Percentiles rank a stretch among this genome's conserved stretches.
These are phyloP conservation scores for Panellus pusillus DNA, from an alignment of 768 basidiomycete species.

Conservation along the genomic window DNA sequence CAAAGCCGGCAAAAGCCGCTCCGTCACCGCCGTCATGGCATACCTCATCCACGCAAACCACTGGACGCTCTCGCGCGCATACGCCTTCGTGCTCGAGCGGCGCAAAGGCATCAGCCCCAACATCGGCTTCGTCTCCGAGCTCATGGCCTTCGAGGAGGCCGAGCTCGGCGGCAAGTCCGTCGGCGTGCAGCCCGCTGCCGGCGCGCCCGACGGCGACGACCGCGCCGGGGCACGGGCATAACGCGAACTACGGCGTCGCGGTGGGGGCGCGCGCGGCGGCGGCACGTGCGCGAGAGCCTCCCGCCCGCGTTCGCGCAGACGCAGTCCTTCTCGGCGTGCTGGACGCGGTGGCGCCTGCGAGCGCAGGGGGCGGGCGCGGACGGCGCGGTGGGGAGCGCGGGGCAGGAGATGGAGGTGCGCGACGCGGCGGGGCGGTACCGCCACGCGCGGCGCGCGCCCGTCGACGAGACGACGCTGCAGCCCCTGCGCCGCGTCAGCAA, in stretches of 20 bases:
- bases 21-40: conserved; percentile 94
- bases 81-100: conserved; percentile 87
- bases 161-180: conserved; percentile 78
- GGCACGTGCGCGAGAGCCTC: conserved; percentile 73
- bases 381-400: conserved; percentile 59
- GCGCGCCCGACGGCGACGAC: conserved; percentile 24
- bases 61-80: conserved; percentile 92
- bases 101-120: conserved; percentile 95
- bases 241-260: conserved; percentile 42
- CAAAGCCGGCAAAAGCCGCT: conserved; percentile 93
- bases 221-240: conserved; percentile 24
- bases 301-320: conserved; percentile 49
- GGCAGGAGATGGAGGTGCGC: conserved; percentile 87
- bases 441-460: conserved; percentile 84
- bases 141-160: conserved; percentile 95
- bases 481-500: conserved; percentile 90
- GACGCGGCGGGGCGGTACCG: conserved; percentile 82
- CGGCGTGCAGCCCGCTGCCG: conserved; percentile 60
- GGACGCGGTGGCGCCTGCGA: conserved; percentile 25
- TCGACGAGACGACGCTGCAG: conserved; percentile 85
- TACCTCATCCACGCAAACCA: conserved; percentile 97
- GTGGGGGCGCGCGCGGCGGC: conserved; percentile 51
- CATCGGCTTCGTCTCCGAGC: conserved; percentile 95
- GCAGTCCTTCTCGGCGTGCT: conserved; percentile 25
- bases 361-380: conserved; percentile 35